Conservation (phyloP, 352 stramenopile genomes). For the Phytophthora megakarya region DNA sequence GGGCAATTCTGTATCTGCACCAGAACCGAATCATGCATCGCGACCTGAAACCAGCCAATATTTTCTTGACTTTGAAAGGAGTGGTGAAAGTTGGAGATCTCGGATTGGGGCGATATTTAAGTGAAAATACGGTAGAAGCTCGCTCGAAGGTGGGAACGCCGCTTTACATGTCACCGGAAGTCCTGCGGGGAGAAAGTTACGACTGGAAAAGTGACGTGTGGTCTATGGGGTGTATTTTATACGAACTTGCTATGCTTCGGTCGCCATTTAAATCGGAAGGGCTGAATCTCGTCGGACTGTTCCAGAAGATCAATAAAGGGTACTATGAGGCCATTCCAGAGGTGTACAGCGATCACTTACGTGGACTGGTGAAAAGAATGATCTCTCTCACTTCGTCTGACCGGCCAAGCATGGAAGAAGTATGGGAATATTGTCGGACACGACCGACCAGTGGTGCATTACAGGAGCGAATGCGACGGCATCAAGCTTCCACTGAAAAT, state of each 20-base stretch:
- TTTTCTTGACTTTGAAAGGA: constrained; percentile 91
- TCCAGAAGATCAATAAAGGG: constrained; percentile 92
- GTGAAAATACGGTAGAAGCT: constrained; percentile 80
- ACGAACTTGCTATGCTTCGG: constrained; percentile 94
- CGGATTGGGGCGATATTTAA: constrained; percentile 75
- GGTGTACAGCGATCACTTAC: constrained; percentile 71
- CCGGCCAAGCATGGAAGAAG: constrained; percentile 65
- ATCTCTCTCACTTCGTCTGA: constrained; percentile 63
- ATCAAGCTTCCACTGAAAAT: constrained; percentile 21
- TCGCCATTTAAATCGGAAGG: constrained; percentile 95
- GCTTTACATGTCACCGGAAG: constrained; percentile 95
- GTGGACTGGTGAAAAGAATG: constrained; percentile 68
- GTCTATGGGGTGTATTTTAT: constrained; percentile 95
- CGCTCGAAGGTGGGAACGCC: constrained; percentile 94
- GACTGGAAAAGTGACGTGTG: constrained; percentile 96
- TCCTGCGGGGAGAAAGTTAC: constrained; percentile 93
- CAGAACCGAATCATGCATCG: constrained; percentile 92
- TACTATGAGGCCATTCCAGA: constrained; percentile 69
- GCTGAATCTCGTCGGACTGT: constrained; percentile 90
- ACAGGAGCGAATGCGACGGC: constrained; percentile 28
- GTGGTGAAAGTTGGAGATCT: constrained; percentile 91
- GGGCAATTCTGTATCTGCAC: constrained; percentile 89
- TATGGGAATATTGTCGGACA: constrained; percentile 60
- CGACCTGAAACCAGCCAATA: constrained; percentile 95
- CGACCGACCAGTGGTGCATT: constrained; percentile 43